Base-by-base conservation (phyloP, 164 flowering plant species). In the Macadamia integrifolia region DNA sequence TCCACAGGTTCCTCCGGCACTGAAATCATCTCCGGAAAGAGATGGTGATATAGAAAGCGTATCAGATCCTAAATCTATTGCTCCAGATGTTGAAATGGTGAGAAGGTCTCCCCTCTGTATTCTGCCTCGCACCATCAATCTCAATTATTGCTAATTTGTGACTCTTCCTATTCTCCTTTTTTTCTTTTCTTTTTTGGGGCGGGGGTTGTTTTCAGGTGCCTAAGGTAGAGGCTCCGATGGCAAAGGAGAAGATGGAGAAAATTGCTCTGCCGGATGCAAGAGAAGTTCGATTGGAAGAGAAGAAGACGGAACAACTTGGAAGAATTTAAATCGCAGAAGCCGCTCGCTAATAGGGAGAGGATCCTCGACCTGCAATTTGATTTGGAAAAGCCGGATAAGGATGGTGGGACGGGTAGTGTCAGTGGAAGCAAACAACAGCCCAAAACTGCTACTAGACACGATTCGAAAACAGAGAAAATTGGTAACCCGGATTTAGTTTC, bases 11-110 rank as follows among this genome's bases (percentile, higher is more conserved):
- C 23, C 23, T 23, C 84, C 84, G n/a, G 85, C 91, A 46, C 60
- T 28, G 46, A 87, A 81, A 80, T 80, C 90, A 10, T 87, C 94
- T 31, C 89, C 91, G 1, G 93, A 86, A 66, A 83, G 87, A 69
- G 93, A 86, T 31, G 79, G 81, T 58, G 74, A 67, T 48, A 61
- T 69, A 1, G 79, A 80, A 77, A 74, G 75, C 50, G 66, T 12
- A 64, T 29, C 66, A 30, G 86, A 81, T 74, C 78, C 79, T 7
- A 83, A 85, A 61, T 65, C 85, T 70, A 32, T 60, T 66, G 77
- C 58, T 58, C 70, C 72, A 6, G 82, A 83, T 55, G 71, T 69
- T 42, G 82, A 83, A 70, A 71, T 74, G 81, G 90, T 87, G 68
- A 78, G 85, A 81, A 64, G 68, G 69, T 66, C 67, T 57, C 63